Percentiles rank a stretch among this genome's conserved stretches.
Conservation (phyloP, 2,329 filamentous ascomycete genomes). For the Cladophialophora bantiana region DNA sequence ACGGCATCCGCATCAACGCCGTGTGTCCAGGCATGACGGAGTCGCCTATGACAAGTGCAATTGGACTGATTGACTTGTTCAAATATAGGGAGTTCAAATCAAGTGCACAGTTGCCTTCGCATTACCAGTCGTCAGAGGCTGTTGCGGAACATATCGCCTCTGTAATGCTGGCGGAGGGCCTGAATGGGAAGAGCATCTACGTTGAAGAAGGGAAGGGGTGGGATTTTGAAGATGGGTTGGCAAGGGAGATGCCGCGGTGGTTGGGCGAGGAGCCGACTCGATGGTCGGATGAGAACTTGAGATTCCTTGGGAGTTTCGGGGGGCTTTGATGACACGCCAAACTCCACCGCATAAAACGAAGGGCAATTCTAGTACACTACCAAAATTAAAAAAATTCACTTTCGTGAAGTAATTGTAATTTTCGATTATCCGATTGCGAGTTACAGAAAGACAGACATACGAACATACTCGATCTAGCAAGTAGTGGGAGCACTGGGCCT, state of each 20-base stretch:
- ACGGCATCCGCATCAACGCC: conserved; percentile 51
- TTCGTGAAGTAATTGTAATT: too few relatives aligned
- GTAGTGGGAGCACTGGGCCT: too few relatives aligned
- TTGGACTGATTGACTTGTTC: conserved; percentile 49
- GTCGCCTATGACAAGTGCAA: conserved; percentile 47
- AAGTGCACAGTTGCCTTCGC: neutral
- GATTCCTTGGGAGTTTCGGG: conserved; percentile 8
- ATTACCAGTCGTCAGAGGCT: conserved; percentile 14
- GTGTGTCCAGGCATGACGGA: conserved; percentile 47
- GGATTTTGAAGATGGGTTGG: conserved; percentile 53
- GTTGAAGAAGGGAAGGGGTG: conserved; percentile 53
- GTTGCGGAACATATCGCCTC: conserved; percentile 21
- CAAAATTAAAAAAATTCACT: too few relatives aligned
- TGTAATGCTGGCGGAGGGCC: conserved; percentile 38
- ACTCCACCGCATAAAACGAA: too few relatives aligned
- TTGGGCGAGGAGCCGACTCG: conserved; percentile 47
- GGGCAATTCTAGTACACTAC: too few relatives aligned
- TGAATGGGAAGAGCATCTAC: conserved; percentile 53
- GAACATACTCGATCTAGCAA: too few relatives aligned
- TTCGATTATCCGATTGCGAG: too few relatives aligned
- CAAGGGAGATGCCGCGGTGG: conserved; percentile 52
- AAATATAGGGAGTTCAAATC: conserved; percentile 27
- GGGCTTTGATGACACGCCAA: neutral
- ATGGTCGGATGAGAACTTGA: conserved; percentile 19
- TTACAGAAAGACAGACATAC: too few relatives aligned